Base-by-base conservation (phyloP, 257 asterid species). In the Solanum etuberosum region DNA sequence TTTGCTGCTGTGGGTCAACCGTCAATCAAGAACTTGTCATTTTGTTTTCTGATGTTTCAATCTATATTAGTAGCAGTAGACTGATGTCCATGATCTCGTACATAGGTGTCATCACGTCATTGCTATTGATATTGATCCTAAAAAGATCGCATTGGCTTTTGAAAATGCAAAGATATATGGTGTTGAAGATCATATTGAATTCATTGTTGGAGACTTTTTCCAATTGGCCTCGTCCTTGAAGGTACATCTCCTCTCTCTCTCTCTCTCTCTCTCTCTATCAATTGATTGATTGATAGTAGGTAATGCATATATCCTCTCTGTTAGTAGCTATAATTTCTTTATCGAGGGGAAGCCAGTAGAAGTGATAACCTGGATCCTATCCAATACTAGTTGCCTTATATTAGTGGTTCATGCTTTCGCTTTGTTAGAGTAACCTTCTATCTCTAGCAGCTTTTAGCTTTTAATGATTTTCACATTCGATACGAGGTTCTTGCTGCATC, bases 161-260 rank as follows among this genome's bases (percentile, higher is more conserved):
- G 92, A 94, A 87, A 96, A 95, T 88, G 99, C 98, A 43, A 94
- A 90, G 90, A 91, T 96, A 83, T 95, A 96, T 83, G 99, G 98
- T 80, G 98, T 96, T 81, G 94, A 93, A 85, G 98, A 93, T 83
- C 59, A 59, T 71, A 96, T 96, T 78, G 98, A 95, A 91, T 96
- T 94, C 90, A 87, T 96, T 23, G 91, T 90, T 29, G 99, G 98
- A 37, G 98, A 96, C 87, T 96, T 94, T 89, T 94, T 95, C 91
- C 95, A 94, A 91, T 93, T 96, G 67, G 98, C 98, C 18, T 95
- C 96, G 74, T 90, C 85, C 89, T 88, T 96, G 87, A 94, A 94
- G 98, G 99, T 96, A 89, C 59, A 65, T 31, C 4, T 29, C 72
- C 38, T 16, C 46, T 14, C 29, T 21, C 12, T 42, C 57, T 13